Base-by-base conservation (phyloP, 495 filamentous ascomycete genomes). In the Cladorrhinum samala region DNA sequence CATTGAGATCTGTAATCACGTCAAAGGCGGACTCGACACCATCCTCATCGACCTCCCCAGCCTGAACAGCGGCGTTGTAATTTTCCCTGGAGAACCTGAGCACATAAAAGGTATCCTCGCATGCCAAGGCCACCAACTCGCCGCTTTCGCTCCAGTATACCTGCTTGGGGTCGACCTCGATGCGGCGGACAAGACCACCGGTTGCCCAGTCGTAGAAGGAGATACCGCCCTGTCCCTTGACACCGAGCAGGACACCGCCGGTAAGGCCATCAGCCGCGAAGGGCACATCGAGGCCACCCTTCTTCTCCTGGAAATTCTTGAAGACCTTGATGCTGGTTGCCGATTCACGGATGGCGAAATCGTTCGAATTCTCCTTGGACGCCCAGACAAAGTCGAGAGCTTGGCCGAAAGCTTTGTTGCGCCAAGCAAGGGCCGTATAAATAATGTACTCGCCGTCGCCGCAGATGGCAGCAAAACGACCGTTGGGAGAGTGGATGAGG, bases 371-470 rank as follows among this genome's bases (percentile, higher is more conserved):
- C 42, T 96, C 94, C 70, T 96, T 96, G 17, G 88, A 87, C 2
- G 88, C 94, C 93, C 93, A 99, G 13, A 88, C 90, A 65, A 99
- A 99, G 68, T 99, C 93, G 33, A 96, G 74, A 9, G 91, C 93
- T 30, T 87, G 87, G 5, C 93, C 93, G 63, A 97, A 99, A 7
- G 90, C 89, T 75, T 96, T 96, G 72, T 99, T 97, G 64, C 93
- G 83, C 83, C 94, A 95, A 8, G 93, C 93, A 43, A 97, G 80
- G 54, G 93, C 91, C 13, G 93, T 99, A 73, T 98, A 98, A 59
- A 97, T 92, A 61, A 96, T 97, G 68, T 95, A 96, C 64, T 99
- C 93, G 25, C 93, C 93, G 62, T 99, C 93, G 43, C 93, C 93
- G 61, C 93, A 97, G 21, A 97, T 88, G 7, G 94, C 91, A 20